A percentile compares a stretch with the other conserved stretches of the same genome.
These are phyloP conservation scores for Solanum bulbocastanum DNA, from an alignment of 257 asterid species.

Conservation along the genomic window DNA sequence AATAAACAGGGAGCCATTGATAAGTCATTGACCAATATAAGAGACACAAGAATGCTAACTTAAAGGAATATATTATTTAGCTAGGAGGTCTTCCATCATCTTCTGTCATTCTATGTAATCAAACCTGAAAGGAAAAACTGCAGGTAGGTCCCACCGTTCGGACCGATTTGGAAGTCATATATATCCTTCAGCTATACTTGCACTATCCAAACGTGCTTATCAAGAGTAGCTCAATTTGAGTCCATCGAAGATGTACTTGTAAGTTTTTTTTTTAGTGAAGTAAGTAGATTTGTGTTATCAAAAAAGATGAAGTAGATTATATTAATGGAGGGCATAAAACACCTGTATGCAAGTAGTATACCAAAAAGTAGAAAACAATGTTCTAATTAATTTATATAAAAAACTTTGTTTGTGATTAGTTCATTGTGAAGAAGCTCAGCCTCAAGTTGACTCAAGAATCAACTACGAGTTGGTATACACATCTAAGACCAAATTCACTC, in stretches of 20 bases:
- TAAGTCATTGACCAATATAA: background rate
- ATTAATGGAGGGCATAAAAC: background rate
- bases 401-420: background rate
- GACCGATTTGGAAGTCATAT: background rate
- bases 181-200: background rate
- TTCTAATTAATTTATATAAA: background rate
- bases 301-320: background rate
- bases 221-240: background rate
- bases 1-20: background rate
- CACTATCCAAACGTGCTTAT: background rate
- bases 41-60: background rate
- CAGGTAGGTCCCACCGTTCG: background rate
- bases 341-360: background rate
- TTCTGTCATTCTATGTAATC: background rate
- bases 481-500: background rate
- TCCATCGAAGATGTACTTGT: background rate
- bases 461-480: background rate
- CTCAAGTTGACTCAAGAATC: background rate
- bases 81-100: background rate
- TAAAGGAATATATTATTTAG: background rate
- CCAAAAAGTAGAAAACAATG: background rate
- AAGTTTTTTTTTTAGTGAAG: background rate
- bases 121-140: background rate
- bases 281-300: background rate
- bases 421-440: background rate